Percentiles rank a stretch among this genome's conserved stretches.
Conservation (phyloP, 179 eudicot genomes). For the Spinacia oleracea region DNA sequence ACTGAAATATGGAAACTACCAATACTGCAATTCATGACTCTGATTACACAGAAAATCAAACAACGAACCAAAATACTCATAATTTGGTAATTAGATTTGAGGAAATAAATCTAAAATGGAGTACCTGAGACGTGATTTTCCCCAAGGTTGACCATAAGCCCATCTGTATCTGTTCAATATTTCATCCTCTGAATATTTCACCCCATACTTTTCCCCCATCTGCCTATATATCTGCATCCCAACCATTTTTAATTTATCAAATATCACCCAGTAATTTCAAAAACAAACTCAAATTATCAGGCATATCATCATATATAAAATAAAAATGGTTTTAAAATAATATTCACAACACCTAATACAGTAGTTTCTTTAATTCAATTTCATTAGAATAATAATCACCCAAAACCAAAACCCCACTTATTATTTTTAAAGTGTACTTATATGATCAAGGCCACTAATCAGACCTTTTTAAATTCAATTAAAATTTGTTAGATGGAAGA, state of each 20-base stretch:
- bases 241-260: background rate
- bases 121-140: slow-evolving; percentile 86
- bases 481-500: background rate
- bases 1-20: background rate
- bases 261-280: background rate
- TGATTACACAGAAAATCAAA: background rate
- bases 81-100: background rate
- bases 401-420: background rate
- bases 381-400: background rate
- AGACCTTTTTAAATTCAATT: background rate
- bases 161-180: slow-evolving; percentile 71
- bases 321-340: too few relatives aligned
- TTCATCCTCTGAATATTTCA: slow-evolving; percentile 72
- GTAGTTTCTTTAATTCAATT: too few relatives aligned
- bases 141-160: slow-evolving; percentile 98
- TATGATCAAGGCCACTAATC: background rate
- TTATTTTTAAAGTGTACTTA: background rate
- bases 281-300: background rate
- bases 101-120: background rate
- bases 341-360: background rate
- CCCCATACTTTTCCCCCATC: slow-evolving; percentile 95
- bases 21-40: background rate
- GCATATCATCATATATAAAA: too few relatives aligned
- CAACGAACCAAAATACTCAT: background rate
- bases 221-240: slow-evolving; percentile 69